Conservation (phyloP, 768 basidiomycete species). For the Leccinellum rugosiceps region DNA sequence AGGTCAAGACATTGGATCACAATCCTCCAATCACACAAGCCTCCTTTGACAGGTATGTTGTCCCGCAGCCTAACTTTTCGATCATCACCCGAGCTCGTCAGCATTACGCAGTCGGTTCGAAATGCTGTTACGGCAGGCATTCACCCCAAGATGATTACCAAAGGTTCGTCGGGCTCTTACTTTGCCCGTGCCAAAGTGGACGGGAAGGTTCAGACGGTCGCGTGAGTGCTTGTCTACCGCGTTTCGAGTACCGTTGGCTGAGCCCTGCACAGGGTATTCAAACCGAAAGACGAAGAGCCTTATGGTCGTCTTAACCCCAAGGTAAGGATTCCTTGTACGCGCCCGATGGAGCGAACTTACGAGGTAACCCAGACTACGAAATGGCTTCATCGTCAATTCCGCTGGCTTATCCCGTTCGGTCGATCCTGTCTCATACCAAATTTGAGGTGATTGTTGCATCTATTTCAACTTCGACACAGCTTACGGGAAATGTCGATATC, state of each 20-base stretch:
- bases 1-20: conserved; percentile 83
- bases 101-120: conserved; percentile 61
- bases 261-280: conserved; percentile 64
- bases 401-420: conserved; percentile 90
- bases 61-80: background rate
- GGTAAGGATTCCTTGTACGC: conserved; percentile 33
- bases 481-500: background rate
- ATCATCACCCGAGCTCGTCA: conserved; percentile 26
- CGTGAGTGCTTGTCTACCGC: conserved; percentile 44
- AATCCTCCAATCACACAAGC: conserved; percentile 70
- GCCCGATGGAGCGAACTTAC: background rate
- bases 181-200: conserved; percentile 85
- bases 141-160: conserved; percentile 88
- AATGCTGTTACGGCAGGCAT: conserved; percentile 71
- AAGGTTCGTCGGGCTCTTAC: conserved; percentile 89
- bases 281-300: conserved; percentile 89
- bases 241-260: background rate
- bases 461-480: background rate
- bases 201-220: conserved; percentile 73
- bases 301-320: conserved; percentile 89
- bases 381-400: conserved; percentile 86
- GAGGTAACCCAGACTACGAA: conserved; percentile 64
- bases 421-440: conserved; percentile 88
- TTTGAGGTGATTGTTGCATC: conserved; percentile 51
- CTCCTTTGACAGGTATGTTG: conserved; percentile 65